These are phyloP conservation scores for Oryza meyeriana DNA, from an alignment of 176 grass and related monocot genomes.

Conservation along the genomic window DNA sequence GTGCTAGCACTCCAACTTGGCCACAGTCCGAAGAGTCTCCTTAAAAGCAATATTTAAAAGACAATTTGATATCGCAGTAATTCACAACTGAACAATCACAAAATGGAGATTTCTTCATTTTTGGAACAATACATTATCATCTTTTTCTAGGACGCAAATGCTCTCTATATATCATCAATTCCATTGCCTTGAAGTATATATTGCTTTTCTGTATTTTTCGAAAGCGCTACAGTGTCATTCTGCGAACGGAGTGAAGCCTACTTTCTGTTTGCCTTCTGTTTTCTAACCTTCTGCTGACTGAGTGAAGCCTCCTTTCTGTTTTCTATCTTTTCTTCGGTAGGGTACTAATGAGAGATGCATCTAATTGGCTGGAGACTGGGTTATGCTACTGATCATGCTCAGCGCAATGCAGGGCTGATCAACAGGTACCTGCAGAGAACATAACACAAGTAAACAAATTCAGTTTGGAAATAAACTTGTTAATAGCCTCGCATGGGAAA, in stretches of 20 bases:
- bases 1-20: too few relatives aligned
- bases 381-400: neutral
- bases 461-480: neutral
- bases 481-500: neutral
- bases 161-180: neutral
- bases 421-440: neutral
- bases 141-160: too few relatives aligned
- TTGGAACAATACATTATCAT: too few relatives aligned
- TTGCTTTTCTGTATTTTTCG: too few relatives aligned
- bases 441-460: neutral
- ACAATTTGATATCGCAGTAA: too few relatives aligned
- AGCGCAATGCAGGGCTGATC: neutral
- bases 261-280: neutral
- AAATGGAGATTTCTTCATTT: too few relatives aligned
- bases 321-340: neutral
- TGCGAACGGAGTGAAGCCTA: too few relatives aligned
- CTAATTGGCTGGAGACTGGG: neutral
- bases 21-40: too few relatives aligned
- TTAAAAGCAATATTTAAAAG: too few relatives aligned
- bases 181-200: neutral
- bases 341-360: neutral
- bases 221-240: too few relatives aligned
- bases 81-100: too few relatives aligned
- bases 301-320: neutral
- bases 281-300: neutral